Evolutionary conservation across 805 yeast species (phyloP).

Genomic region (Pichia rugopelliculosa): DNA sequence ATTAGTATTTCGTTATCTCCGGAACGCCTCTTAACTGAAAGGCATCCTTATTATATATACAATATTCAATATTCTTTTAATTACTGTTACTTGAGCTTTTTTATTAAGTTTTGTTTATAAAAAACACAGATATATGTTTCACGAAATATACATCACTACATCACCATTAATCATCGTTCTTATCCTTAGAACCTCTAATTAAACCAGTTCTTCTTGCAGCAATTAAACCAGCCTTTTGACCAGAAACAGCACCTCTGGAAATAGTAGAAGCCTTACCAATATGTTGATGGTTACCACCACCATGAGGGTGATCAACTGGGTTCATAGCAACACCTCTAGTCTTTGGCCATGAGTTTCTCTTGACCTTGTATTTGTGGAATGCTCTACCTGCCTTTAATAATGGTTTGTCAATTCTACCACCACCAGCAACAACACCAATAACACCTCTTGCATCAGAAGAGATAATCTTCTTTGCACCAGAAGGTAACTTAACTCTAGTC

Average conservation of each 20-base stretch:
- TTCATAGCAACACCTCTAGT: slow-evolving; percentile 99
- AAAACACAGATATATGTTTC: slow-evolving; percentile 6
- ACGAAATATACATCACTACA: slow-evolving; percentile 3
- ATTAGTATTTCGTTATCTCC: too few relatives aligned
- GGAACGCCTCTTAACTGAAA: too few relatives aligned
- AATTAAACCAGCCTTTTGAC: slow-evolving; percentile 99
- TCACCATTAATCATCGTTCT: slow-evolving; percentile 26
- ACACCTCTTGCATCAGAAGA: slow-evolving; percentile 98
- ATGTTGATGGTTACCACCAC: slow-evolving; percentile 99
- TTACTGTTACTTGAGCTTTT: slow-evolving; percentile 1
- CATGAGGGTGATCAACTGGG: slow-evolving; percentile 99
- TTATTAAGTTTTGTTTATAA: slow-evolving; percentile 5
- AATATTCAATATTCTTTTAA: too few relatives aligned
- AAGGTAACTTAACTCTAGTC: slow-evolving; percentile 98
- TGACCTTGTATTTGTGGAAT: slow-evolving; percentile 98
- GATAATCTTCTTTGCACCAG: slow-evolving; percentile 96
- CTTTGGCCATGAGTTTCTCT: slow-evolving; percentile 99
- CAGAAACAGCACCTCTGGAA: slow-evolving; percentile 98
- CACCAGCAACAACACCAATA: slow-evolving; percentile 99
- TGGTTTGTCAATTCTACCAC: slow-evolving; percentile 99
- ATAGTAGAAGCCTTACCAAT: slow-evolving; percentile 99
- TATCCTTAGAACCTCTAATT: slow-evolving; percentile 95
- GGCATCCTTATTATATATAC: too few relatives aligned
- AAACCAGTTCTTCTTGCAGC: slow-evolving; percentile 99
- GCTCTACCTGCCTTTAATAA: slow-evolving; percentile 99